These are phyloP conservation scores for Symbiotaphrina buchneri DNA, from an alignment of 495 filamentous ascomycete genomes.

Conservation along the genomic window DNA sequence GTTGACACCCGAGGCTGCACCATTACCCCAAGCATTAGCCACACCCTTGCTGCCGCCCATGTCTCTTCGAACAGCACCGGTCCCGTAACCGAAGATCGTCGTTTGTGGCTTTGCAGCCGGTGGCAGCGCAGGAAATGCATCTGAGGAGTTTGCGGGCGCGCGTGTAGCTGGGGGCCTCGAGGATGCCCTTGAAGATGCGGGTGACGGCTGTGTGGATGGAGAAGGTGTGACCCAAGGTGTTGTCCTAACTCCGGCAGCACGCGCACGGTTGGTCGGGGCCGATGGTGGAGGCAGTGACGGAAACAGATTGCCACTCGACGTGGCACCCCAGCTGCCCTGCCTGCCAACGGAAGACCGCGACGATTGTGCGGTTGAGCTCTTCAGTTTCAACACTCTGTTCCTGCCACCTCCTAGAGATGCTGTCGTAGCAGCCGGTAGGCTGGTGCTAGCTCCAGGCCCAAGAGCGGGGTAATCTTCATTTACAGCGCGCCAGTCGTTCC, in stretches of 20 bases:
- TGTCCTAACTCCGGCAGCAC: constrained; percentile 18
- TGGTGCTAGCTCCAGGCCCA: constrained; percentile 45
- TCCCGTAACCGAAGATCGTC: constrained; percentile 58
- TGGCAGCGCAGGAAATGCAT: constrained; percentile 68
- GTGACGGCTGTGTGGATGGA: constrained; percentile 5
- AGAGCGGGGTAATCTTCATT: constrained; percentile 93
- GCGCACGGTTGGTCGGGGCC: constrained; percentile 11
- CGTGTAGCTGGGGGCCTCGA: constrained; percentile 9
- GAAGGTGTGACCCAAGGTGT: constrained; percentile 25
- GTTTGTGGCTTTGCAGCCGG: constrained; percentile 55
- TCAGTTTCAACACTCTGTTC: constrained; percentile 44
- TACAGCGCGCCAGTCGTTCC: constrained; percentile 86
- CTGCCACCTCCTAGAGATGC: constrained; percentile 25
- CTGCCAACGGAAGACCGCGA: constrained; percentile 32
- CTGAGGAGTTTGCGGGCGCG: constrained; percentile 10
- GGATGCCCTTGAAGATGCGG: constrained; percentile 6
- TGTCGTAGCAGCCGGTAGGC: constrained; percentile 25
- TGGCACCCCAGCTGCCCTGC: constrained; percentile 24
- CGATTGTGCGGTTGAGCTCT: constrained; percentile 56
- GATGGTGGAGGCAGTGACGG: constrained; percentile 12
- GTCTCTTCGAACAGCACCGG: constrained; percentile 47
- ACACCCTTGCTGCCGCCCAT: constrained; percentile 16
- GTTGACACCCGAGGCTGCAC: constrained; percentile 6
- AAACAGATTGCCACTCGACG: constrained; percentile 14
- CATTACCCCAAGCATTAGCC: background rate